These are phyloP conservation scores for Lactarius tabidus DNA, from an alignment of 768 basidiomycete genomes.

Conservation along the genomic window DNA sequence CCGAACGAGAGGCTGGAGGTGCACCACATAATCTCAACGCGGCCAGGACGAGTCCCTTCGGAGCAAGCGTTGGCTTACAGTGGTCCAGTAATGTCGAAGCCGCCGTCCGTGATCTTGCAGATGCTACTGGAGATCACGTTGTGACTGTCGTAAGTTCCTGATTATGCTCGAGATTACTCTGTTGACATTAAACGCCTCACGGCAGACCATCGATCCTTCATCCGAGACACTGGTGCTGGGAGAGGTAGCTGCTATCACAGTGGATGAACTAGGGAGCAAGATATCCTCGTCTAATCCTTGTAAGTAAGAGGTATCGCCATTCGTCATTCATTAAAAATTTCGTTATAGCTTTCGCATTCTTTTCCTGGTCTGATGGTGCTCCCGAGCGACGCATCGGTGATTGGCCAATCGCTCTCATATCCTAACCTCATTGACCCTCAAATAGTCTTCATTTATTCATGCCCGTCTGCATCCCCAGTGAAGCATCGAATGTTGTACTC, in stretches of 20 bases:
- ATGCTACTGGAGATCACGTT: conserved; percentile 46
- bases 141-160: conserved; percentile 57
- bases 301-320: conserved; percentile 28
- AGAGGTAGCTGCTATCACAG: conserved; percentile 37
- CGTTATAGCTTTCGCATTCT: conserved; percentile 52
- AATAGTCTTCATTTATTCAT: conserved; percentile 90
- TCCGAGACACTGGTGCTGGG: conserved; percentile 55
- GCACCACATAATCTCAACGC: conserved; percentile 55
- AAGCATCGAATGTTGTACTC: conserved; percentile 90
- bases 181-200: neutral
- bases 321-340: conserved; percentile 14
- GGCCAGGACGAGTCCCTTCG: conserved; percentile 52
- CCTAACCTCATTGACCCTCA: conserved; percentile 4
- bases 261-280: conserved; percentile 43
- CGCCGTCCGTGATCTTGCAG: conserved; percentile 56
- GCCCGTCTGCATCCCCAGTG: conserved; percentile 75
- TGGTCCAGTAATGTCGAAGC: conserved; percentile 66
- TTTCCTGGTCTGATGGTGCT: conserved; percentile 57
- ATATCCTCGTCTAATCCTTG: conserved; percentile 60
- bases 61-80: conserved; percentile 55
- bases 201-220: conserved; percentile 61
- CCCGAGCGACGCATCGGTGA: conserved; percentile 57
- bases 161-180: neutral
- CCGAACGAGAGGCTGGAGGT: conserved; percentile 58
- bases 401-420: conserved; percentile 25